Conservation (phyloP, 495 filamentous ascomycete species). For the Hypoxylon lenormandii region DNA sequence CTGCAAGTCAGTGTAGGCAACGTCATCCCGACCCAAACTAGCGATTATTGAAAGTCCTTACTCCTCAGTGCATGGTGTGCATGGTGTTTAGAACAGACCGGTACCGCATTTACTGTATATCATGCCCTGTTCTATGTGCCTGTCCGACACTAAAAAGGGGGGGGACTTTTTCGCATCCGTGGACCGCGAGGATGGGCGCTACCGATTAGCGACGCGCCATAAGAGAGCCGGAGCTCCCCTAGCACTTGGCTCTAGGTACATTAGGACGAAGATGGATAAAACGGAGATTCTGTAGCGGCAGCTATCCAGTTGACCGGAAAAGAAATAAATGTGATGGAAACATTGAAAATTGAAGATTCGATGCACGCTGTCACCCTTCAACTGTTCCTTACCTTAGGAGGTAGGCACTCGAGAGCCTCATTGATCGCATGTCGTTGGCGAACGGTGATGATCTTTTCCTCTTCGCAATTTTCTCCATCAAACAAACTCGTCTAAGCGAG, state of each 20-base stretch:
- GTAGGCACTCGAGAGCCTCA: constrained; percentile 20
- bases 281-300: neutral
- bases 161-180: no score
- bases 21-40: neutral
- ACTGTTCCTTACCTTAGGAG: no score
- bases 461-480: constrained; percentile 38
- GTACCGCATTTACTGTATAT: no score
- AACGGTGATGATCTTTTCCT: constrained; percentile 42
- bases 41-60: constrained; percentile 1
- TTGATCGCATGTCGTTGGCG: constrained; percentile 30
- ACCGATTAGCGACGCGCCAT: constrained; percentile 12
- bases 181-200: no score
- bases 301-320: neutral
- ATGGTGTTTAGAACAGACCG: no score
- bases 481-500: constrained; percentile 42
- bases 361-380: neutral
- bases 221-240: neutral
- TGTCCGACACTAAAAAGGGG: no score
- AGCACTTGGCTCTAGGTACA: neutral
- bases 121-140: no score
- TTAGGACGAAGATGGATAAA: constrained; percentile 15
- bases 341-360: neutral
- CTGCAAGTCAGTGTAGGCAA: neutral
- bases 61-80: neutral
- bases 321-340: neutral